phyloP scores from a whole-genome alignment of 331 rosid species.

The Quercus tomentella region DNA sequence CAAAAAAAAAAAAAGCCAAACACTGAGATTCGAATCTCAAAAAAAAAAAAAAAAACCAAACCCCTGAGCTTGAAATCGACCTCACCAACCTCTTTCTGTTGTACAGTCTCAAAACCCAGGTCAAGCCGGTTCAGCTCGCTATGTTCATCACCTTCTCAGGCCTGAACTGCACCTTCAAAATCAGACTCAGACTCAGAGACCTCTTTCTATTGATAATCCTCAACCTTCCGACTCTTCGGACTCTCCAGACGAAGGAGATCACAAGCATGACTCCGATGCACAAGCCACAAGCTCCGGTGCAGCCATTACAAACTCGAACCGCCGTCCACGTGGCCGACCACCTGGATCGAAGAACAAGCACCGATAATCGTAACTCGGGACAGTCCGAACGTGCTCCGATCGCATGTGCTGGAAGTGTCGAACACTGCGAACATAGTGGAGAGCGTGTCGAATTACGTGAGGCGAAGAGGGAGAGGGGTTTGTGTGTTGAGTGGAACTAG shows the following conservation, averaged over 20 bases:
- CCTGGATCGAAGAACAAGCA: constrained; percentile 43
- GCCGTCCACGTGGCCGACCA: constrained; percentile 48
- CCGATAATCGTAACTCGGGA: constrained; percentile 39
- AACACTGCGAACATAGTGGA: constrained; percentile 35
- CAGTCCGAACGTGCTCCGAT: constrained; percentile 41
- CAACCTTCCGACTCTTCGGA: neutral
- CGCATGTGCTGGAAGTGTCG: constrained; percentile 40
- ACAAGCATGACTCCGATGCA: neutral
- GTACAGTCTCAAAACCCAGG: neutral
- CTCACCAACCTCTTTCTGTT: no score
- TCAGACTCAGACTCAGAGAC: neutral
- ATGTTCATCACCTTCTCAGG: constrained; percentile 11
- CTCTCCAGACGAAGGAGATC: neutral
- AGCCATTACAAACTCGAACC: neutral
- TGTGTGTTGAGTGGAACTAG: constrained; percentile 39
- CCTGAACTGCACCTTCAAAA: constrained; percentile 22
- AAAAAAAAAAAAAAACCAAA: no score
- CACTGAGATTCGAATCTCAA: no score
- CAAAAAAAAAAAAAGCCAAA: no score
- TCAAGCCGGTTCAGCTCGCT: neutral
- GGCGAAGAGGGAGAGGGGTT: constrained; percentile 35
- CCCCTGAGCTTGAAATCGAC: no score
- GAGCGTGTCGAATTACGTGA: constrained; percentile 33
- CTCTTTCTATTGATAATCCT: neutral
- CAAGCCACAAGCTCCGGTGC: constrained; percentile 8